Evolutionary conservation across 1,284 basidiomycete genomes (phyloP), one percentile per base, ranked within the genome.

Genomic region (Cryptococcus sp.): DNA sequence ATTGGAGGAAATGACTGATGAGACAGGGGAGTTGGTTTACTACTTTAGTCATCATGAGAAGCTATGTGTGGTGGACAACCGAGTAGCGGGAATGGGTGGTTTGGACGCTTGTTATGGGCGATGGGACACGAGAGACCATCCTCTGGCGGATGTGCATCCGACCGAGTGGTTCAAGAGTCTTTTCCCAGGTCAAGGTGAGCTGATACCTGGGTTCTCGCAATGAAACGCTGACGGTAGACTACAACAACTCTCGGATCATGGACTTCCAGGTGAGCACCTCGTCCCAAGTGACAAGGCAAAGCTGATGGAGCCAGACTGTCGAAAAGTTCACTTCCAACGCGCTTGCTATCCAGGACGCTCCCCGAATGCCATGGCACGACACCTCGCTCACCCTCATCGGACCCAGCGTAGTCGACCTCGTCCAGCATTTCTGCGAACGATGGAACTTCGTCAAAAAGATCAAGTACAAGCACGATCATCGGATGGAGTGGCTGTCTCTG

Each of bases 81-180:
- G 85, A 62, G 78, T 77, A 38, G 87, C 85, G 1, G 66, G 62
- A 2, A 69, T 72, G 68, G 70, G 91, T 23, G 90, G 90, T 21
- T 79, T 94, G 18, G 91, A 95, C 66, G 78, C 93, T 18, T 95
- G 91, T 74, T 93, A 91, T 61, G 93, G 93, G 5, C 83, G 93
- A 28, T 97, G 92, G 91, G 93, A 97, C 71, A 90, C 85, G 0
- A 81, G 85, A 58, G 84, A 68, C 50, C 69, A 77, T 63, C 88
- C 89, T 1, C 78, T 94, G 32, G 85, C 91, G 4, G 92, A 97
- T 65, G 86, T 82, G 9, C 92, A 95, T 65, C 88, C 89, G 0
- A 86, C 86, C 2, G 77, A 91, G 61, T 91, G 91, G 63, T 74
- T 77, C 32, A 77, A 78, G 45, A 88, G 87, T 0, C 76, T 97